phyloP scores from a whole-genome alignment of 495 filamentous ascomycete genomes.

The Hyaloscypha finlandica region DNA sequence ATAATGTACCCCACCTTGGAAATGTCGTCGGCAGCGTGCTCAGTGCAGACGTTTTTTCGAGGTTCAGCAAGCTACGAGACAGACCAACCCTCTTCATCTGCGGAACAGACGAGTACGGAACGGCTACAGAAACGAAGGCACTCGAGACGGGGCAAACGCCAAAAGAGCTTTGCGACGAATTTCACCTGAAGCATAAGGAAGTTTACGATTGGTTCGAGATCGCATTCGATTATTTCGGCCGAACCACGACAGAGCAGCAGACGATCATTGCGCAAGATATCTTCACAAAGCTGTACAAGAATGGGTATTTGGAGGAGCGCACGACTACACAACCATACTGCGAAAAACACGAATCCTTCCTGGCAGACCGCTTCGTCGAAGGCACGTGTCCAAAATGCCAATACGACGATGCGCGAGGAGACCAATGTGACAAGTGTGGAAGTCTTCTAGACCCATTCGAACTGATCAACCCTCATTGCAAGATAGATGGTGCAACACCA shows the following conservation, averaged over 20 bases:
- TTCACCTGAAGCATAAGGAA: conserved; percentile 78
- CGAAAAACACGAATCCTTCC: conserved; percentile 77
- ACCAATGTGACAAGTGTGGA: conserved; percentile 85
- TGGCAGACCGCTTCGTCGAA: conserved; percentile 93
- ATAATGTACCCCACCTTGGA: conserved; percentile 94
- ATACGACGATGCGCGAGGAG: conserved; percentile 76
- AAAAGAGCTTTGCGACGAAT: conserved; percentile 77
- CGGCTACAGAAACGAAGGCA: conserved; percentile 81
- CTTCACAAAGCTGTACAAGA: conserved; percentile 69
- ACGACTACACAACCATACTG: conserved; percentile 82
- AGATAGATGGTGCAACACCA: conserved; percentile 79
- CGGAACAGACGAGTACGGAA: conserved; percentile 79
- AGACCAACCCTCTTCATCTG: conserved; percentile 63
- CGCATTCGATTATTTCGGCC: conserved; percentile 80
- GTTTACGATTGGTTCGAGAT: conserved; percentile 90
- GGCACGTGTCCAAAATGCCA: conserved; percentile 81
- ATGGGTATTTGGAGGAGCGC: conserved; percentile 81
- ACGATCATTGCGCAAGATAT: conserved; percentile 85
- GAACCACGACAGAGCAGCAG: conserved; percentile 78
- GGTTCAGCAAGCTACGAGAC: conserved; percentile 43
- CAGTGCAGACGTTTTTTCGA: conserved; percentile 72
- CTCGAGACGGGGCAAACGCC: conserved; percentile 60
- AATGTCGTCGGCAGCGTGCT: conserved; percentile 93
- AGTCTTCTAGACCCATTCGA: conserved; percentile 76
- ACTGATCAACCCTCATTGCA: conserved; percentile 65